Evolutionary conservation across 441 rosid species (phyloP).

Genomic region (Macaranga tanarius): DNA sequence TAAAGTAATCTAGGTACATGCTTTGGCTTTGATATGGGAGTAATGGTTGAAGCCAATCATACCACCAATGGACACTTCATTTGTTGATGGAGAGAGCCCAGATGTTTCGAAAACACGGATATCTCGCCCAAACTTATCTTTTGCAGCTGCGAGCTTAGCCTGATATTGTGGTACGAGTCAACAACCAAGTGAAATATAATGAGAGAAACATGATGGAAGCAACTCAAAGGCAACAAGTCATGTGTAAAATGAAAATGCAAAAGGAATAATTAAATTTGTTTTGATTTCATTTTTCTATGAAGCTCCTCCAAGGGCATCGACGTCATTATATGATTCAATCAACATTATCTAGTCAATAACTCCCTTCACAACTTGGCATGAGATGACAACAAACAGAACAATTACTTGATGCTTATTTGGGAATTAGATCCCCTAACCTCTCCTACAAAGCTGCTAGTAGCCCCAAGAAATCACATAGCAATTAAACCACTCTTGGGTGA

Average conservation of each 20-base stretch:
- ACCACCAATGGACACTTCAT: constrained; percentile 36
- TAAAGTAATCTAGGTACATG: not conserved
- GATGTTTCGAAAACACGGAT: constrained; percentile 73
- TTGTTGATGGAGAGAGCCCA: constrained; percentile 37
- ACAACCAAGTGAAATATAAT: not conserved
- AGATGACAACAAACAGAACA: not conserved
- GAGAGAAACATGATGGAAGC: not conserved
- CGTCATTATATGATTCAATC: not conserved
- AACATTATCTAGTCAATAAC: not conserved
- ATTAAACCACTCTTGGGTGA: not conserved
- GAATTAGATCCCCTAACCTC: not conserved
- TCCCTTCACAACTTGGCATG: not conserved
- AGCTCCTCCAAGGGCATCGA: not conserved
- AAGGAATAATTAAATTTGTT: not conserved
- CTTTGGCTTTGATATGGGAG: not conserved
- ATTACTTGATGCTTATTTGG: not conserved
- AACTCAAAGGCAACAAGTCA: not conserved
- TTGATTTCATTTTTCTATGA: not conserved
- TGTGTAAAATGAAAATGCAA: not conserved
- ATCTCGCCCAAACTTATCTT: constrained; percentile 74
- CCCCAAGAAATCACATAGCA: not conserved
- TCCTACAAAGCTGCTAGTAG: not conserved
- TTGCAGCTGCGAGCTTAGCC: constrained; percentile 60
- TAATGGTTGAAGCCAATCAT: constrained; percentile 1
- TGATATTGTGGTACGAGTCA: constrained; percentile 9